phyloP scores from a whole-genome alignment of 2,329 filamentous ascomycete species.

The Colletotrichum truncatum region DNA sequence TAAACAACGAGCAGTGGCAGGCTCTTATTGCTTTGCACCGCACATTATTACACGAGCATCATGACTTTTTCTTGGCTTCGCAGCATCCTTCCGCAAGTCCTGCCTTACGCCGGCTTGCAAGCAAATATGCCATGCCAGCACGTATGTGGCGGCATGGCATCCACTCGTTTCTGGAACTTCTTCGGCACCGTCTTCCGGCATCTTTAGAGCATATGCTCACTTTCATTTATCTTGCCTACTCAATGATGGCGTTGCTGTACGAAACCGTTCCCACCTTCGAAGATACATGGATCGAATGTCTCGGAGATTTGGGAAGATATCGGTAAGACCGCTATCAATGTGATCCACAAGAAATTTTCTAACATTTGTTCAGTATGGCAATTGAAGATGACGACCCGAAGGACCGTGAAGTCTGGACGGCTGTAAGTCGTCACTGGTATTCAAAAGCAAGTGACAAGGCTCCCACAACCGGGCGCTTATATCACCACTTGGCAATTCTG shows the following conservation, averaged over 20 bases:
- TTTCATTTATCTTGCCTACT: conserved; percentile 90
- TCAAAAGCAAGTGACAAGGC: conserved; percentile 80
- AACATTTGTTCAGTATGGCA: conserved; percentile 69
- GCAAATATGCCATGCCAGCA: conserved; percentile 90
- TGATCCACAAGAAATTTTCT: background rate
- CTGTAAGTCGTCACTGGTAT: conserved; percentile 86
- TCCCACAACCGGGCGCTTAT: conserved; percentile 80
- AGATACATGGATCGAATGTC: conserved; percentile 92
- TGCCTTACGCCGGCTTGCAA: conserved; percentile 73
- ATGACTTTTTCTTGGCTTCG: conserved; percentile 86
- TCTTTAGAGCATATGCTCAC: conserved; percentile 90
- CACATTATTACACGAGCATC: conserved; percentile 82
- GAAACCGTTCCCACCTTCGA: conserved; percentile 86
- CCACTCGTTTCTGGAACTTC: conserved; percentile 81
- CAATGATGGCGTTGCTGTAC: conserved; percentile 86
- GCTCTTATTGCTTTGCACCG: conserved; percentile 84
- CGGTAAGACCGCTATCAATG: conserved; percentile 33
- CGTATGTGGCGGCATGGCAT: conserved; percentile 96
- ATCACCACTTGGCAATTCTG: conserved; percentile 87
- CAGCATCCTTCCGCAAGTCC: conserved; percentile 84
- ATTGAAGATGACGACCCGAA: conserved; percentile 84
- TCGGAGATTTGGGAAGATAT: conserved; percentile 87
- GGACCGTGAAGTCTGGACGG: conserved; percentile 83
- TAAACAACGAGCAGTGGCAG: conserved; percentile 81
- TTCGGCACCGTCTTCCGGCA: conserved; percentile 77